Conservation (phyloP, 352 stramenopile genomes). For the Aphanomyces stellatus region DNA sequence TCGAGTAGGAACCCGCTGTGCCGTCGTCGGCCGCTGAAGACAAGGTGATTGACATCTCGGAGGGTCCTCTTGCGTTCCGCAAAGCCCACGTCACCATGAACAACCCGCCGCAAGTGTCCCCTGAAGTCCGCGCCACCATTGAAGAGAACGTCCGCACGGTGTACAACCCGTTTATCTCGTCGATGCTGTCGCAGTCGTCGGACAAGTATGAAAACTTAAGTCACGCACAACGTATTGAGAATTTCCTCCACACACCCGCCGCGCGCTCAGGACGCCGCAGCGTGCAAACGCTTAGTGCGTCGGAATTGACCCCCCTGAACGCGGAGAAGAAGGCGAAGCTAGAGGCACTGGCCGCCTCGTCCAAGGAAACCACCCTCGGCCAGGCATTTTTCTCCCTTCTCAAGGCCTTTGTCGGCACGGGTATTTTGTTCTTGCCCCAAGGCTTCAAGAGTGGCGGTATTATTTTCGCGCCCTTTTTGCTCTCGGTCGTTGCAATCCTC, state of each 20-base stretch:
- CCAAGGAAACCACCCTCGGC: constrained; percentile 16
- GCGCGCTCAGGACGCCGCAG: neutral
- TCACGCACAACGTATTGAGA: constrained; percentile 51
- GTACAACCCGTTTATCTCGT: constrained; percentile 79
- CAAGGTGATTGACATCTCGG: constrained; percentile 18
- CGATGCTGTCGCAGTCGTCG: constrained; percentile 74
- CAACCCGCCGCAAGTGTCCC: constrained; percentile 1
- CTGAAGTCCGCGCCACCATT: constrained; percentile 29
- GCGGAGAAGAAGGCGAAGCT: neutral
- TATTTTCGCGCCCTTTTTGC: constrained; percentile 46
- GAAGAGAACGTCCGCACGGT: constrained; percentile 59
- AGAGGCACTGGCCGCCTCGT: too few relatives aligned
- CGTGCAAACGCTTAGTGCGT: constrained; percentile 4
- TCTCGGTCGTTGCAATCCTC: constrained; percentile 35
- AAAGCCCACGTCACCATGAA: constrained; percentile 1
- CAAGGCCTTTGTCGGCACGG: constrained; percentile 64
- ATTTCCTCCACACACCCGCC: constrained; percentile 52
- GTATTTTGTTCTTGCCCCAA: constrained; percentile 58
- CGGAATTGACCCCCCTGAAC: constrained; percentile 10
- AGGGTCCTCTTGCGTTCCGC: constrained; percentile 8
- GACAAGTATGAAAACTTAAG: constrained; percentile 69
- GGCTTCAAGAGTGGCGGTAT: constrained; percentile 60
- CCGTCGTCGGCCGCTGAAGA: neutral
- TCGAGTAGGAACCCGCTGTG: constrained; percentile 9
- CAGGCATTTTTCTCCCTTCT: constrained; percentile 40